Evolutionary conservation across 805 yeast genomes (phyloP), one percentile per base, ranked within the genome.

Genomic region (Wickerhamiella kazuoi): DNA sequence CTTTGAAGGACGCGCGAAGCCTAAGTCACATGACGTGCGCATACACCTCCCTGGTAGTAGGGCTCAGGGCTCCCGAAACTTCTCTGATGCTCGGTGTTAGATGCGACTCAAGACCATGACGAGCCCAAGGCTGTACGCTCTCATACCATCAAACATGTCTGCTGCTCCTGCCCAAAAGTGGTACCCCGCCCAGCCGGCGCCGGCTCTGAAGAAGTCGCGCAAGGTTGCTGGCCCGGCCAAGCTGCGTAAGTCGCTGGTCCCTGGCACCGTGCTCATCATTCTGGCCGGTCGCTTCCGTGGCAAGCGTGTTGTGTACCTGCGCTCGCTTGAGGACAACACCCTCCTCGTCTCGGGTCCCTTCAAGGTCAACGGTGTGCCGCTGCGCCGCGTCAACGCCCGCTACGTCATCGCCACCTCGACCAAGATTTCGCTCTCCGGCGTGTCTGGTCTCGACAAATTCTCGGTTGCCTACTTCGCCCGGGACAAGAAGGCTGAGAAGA

Each of bases 251-350:
- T 79, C 95, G 50, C 73, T 87, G 61, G 93, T 80, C 55, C 96
- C 96, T 68, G 98, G 98, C 67, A 80, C 96, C 62, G 96, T 87
- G 55, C 74, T 90, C 65, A 87, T 87, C 68, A 71, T 87, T 66
- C 76, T 87, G 64, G 96, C 97, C 60, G 98, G 98, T 65, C 83
- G 95, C 71, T 87, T 84, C 93, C 82, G 98, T 71, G 98, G 98
- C 68, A 90, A 87, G 82, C 86, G 97, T 73, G 98, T 90, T 59
- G 97, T 87, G 52, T 80, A 79, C 79, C 78, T 87, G 67, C 87
- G 87, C 79, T 70, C 79, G 68, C 76, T 90, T 63, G 94, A 84
- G 71, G 97, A 90, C 77, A 82, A 83, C 83, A 87, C 96, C 51
- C 72, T 87, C 60, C 79, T 87, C 63, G 94, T 87, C 50, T 71